These are phyloP conservation scores for Epichloe gansuensis DNA, from an alignment of 2,329 filamentous ascomycete genomes.

Conservation along the genomic window DNA sequence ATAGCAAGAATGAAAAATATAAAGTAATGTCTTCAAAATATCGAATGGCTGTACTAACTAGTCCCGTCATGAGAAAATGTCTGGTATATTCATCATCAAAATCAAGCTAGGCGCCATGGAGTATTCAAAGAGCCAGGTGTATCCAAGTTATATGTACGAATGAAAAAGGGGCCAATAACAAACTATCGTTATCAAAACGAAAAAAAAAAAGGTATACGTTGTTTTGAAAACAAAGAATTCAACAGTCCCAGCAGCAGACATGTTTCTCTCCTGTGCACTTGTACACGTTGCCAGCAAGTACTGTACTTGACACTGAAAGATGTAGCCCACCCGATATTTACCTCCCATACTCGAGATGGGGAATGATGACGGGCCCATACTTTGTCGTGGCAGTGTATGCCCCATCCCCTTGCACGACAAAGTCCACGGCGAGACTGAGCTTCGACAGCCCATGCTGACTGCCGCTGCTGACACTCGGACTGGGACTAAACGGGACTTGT, in stretches of 20 bases:
- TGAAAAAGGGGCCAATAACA: no score
- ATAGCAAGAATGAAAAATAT: no score
- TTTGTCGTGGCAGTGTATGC: constrained; percentile 74
- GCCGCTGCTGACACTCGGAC: constrained; percentile 20
- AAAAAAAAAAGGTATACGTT: neutral
- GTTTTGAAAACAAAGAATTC: neutral
- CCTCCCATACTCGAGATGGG: constrained; percentile 62
- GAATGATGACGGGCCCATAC: constrained; percentile 92
- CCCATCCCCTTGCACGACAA: constrained; percentile 89
- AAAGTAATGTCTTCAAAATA: no score
- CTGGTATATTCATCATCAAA: no score
- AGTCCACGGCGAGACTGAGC: constrained; percentile 85
- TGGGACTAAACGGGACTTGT: constrained; percentile 25
- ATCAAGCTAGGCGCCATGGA: neutral
- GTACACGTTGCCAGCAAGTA: no score
- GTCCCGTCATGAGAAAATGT: no score
- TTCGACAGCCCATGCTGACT: constrained; percentile 41
- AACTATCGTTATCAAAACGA: neutral
- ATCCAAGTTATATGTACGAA: neutral
- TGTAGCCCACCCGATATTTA: constrained; percentile 3
- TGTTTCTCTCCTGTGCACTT: neutral
- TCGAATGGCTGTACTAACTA: no score
- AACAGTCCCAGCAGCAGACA: no score
- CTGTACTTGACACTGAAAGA: no score
- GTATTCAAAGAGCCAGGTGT: neutral